Evolutionary conservation across 169 alveolate species (phyloP).

Genomic region (Theileria orientalis): DNA sequence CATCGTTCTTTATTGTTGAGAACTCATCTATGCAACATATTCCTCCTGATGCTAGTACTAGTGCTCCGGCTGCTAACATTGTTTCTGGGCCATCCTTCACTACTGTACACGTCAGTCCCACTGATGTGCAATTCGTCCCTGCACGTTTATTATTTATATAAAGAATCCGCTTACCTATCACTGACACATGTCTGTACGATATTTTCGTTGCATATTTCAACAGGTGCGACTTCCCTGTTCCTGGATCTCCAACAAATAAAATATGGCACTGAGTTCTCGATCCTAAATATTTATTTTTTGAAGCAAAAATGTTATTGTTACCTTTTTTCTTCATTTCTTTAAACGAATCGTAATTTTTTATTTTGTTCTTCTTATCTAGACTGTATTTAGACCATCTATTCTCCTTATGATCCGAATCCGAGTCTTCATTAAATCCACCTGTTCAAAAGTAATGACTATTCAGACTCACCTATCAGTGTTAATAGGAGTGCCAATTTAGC

Average conservation of each 20-base stretch:
- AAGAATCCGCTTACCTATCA: conserved; percentile 59
- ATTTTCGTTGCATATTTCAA: conserved; percentile 79
- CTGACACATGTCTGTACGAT: conserved; percentile 62
- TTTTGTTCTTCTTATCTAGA: not conserved
- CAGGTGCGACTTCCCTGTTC: conserved; percentile 92
- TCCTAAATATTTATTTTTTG: conserved; percentile 20
- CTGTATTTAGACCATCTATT: conserved; percentile 37
- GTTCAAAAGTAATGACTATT: not conserved
- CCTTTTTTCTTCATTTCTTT: not conserved
- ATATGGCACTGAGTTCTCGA: conserved; percentile 80
- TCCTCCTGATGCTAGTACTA: conserved; percentile 93
- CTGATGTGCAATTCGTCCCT: conserved; percentile 87
- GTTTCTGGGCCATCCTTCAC: conserved; percentile 86
- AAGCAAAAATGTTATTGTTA: conserved; percentile 2
- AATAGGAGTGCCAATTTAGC: conserved; percentile 37
- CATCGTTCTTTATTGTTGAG: conserved; percentile 79
- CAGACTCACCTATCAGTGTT: conserved; percentile 33
- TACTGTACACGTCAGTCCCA: conserved; percentile 89
- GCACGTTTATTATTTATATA: conserved; percentile 55
- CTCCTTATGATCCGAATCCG: conserved; percentile 7
- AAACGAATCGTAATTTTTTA: not conserved
- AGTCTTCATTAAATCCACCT: conserved; percentile 1
- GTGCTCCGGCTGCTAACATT: conserved; percentile 92
- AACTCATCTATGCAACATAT: conserved; percentile 95
- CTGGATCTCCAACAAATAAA: conserved; percentile 93